Evolutionary conservation across 495 filamentous ascomycete species (phyloP), one percentile per base, ranked within the genome.

Genomic region (Aspergillus avenaceus): DNA sequence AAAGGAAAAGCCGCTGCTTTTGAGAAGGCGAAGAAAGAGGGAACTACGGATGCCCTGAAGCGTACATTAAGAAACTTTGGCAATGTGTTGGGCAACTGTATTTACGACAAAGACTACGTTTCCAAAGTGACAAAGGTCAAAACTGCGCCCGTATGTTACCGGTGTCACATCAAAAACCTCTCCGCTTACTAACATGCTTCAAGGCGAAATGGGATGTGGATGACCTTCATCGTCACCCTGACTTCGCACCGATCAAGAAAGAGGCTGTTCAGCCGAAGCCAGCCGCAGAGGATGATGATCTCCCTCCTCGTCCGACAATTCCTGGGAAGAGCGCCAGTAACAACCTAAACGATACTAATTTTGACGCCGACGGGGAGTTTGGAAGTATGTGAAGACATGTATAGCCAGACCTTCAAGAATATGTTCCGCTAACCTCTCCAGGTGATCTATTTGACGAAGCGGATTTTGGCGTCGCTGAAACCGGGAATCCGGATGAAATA

Each of bases 21-120:
- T 59, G 92, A 97, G 65, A 97, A 97, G 65, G 90, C 92, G 1
- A 97, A 97, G 71, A 98, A 98, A 63, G 91, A 97, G 70, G 95
- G 88, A 5, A 95, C 90, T 16, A 97, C 93, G 18, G 93, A 98
- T 74, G 91, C 80, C 0, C 67, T 97, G 53, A 98, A 98, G 69
- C 80, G 93, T 48, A 81, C 95, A 8, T 65, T 98, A 54, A 80
- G 91, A 22, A 96, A 84, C 50, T 98, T 98, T 69, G 93, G 93
- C 36, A 98, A 98, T 60, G 84, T 97, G 12, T 76, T 98, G 49
- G 93, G 93, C 14, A 97, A 97, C 65, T 98, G 93, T 70, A 82
- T 98, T 47, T 96, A 97, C 72, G 93, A 98, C 65, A 97, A 96
- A 61, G 82, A 92, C 38, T 98, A 95, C 65, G 70, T 97, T 49